These are phyloP conservation scores for Tothia fuscella DNA, from an alignment of 2,329 filamentous ascomycete genomes.

Conservation along the genomic window DNA sequence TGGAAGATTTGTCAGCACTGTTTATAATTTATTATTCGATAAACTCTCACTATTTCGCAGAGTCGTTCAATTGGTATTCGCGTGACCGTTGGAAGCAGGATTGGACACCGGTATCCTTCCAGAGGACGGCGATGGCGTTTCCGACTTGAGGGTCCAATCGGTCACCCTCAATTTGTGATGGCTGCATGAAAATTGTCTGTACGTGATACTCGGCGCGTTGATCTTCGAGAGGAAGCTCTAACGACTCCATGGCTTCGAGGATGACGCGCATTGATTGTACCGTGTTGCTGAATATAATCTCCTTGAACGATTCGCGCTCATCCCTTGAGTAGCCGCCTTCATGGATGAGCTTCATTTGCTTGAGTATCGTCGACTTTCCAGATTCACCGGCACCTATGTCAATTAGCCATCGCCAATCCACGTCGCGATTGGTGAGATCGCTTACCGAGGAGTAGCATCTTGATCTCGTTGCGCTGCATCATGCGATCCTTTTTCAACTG, in stretches of 20 bases:
- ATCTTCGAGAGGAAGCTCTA: constrained; percentile 75
- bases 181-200: constrained; percentile 98
- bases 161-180: constrained; percentile 90
- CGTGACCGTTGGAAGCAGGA: constrained; percentile 91
- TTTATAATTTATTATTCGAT: not conserved
- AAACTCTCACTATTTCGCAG: constrained; percentile 74
- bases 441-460: constrained; percentile 96
- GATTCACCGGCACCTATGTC: constrained; percentile 89
- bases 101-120: constrained; percentile 87
- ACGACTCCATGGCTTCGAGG: constrained; percentile 55
- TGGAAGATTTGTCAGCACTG: constrained; percentile 23
- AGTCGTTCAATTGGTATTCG: constrained; percentile 95
- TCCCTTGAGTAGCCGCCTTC: constrained; percentile 98
- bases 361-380: constrained; percentile 86
- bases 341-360: constrained; percentile 99
- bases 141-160: constrained; percentile 89
- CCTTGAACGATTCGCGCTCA: constrained; percentile 57
- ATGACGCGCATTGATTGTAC: constrained; percentile 61
- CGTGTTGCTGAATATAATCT: constrained; percentile 62
- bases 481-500: constrained; percentile 97
- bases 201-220: constrained; percentile 93
- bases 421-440: constrained; percentile 16
- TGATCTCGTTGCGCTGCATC: constrained; percentile 99
- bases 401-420: not conserved
- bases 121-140: constrained; percentile 80